phyloP scores from a whole-genome alignment of 1,284 basidiomycete species.

The Cutaneotrichosporon cyanovorans region DNA sequence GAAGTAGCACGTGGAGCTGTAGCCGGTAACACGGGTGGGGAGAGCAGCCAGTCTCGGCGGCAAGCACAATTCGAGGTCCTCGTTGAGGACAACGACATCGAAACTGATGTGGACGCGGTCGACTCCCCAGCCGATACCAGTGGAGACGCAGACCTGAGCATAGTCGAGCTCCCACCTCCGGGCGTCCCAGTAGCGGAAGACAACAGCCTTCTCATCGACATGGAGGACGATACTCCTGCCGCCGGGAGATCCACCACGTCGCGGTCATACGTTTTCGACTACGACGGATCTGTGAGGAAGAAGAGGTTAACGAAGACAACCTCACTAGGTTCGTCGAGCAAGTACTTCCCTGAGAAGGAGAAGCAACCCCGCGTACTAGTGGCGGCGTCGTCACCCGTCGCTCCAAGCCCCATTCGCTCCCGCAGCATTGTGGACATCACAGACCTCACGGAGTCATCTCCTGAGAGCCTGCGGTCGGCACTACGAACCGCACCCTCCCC shows the following conservation, averaged over 20 bases:
- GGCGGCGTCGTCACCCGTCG: neutral
- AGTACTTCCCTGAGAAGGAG: conserved; percentile 2
- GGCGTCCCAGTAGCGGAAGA: too few relatives aligned
- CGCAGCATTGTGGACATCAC: neutral
- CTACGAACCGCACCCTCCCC: neutral
- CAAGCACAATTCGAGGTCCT: neutral
- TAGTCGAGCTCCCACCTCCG: neutral
- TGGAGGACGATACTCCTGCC: neutral
- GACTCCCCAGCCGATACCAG: too few relatives aligned
- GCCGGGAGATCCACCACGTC: neutral
- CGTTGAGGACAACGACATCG: too few relatives aligned
- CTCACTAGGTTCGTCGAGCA: neutral
- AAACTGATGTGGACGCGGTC: too few relatives aligned
- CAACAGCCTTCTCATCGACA: neutral
- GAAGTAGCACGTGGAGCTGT: too few relatives aligned
- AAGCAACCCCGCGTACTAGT: neutral
- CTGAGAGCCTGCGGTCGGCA: conserved; percentile 1
- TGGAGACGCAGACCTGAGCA: neutral
- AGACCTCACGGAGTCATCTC: neutral
- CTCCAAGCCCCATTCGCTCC: neutral
- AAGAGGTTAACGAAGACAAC: neutral
- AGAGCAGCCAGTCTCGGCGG: neutral
- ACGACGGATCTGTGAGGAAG: neutral
- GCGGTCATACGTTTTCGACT: neutral
- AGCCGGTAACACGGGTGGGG: neutral